A percentile compares a stretch with the other conserved stretches of the same genome.
Evolutionary conservation across 1,284 basidiomycete species (phyloP).

Genomic region (Rhodotorula sp.): DNA sequence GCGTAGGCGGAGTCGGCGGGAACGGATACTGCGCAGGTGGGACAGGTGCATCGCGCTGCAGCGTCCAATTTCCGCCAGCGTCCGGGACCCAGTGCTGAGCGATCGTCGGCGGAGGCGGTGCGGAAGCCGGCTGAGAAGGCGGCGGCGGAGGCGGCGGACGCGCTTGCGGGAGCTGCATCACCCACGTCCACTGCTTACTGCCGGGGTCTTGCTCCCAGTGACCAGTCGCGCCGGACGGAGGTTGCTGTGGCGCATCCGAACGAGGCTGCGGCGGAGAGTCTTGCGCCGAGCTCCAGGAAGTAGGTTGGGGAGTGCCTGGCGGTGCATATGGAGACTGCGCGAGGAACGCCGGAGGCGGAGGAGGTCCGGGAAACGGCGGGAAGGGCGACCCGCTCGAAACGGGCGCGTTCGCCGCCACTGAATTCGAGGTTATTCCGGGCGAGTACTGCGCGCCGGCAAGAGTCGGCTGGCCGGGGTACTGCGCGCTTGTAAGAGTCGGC

Average conservation of each 20-base stretch:
- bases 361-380: slow-evolving; percentile 10
- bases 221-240: not conserved
- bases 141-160: not conserved
- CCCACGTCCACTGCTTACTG: not conserved
- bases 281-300: not conserved
- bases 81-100: slow-evolving; percentile 5
- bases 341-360: slow-evolving; percentile 5
- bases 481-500: not conserved
- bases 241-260: too few species aligned
- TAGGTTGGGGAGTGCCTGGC: not conserved
- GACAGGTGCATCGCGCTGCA: not conserved
- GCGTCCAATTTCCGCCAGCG: not conserved
- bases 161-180: not conserved
- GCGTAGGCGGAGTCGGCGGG: not conserved
- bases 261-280: not conserved
- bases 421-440: not conserved
- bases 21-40: not conserved
- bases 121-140: too few species aligned
- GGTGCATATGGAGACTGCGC: not conserved
- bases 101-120: not conserved
- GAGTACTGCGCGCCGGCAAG: not conserved
- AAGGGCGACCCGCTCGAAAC: not conserved
- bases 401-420: not conserved
- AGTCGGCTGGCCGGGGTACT: not conserved
- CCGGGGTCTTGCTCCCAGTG: not conserved